These are phyloP conservation scores for Fusarium sp. DNA, from an alignment of 2,329 filamentous ascomycete species.

Conservation along the genomic window DNA sequence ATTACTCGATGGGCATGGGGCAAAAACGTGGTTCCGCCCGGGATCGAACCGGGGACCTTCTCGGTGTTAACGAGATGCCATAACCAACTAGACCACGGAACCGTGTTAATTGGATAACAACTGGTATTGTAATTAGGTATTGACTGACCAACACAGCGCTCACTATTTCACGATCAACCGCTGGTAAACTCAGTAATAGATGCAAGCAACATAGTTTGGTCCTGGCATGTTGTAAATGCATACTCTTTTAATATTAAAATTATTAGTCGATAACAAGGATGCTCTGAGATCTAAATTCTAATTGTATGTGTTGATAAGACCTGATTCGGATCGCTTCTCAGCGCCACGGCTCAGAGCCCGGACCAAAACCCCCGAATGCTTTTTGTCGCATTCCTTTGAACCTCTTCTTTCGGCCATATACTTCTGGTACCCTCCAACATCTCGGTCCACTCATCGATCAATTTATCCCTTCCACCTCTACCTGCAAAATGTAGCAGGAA, in stretches of 20 bases:
- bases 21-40: slow-evolving; percentile 21
- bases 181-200: too few species aligned
- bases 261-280: accelerated
- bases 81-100: slow-evolving; percentile 32
- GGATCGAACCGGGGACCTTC: slow-evolving; percentile 29
- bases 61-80: slow-evolving; percentile 31
- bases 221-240: too few species aligned
- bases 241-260: accelerated
- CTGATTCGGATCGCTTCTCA: too few species aligned
- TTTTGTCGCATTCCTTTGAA: neutral
- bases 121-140: accelerated
- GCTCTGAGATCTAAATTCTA: too few species aligned
- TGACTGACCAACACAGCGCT: too few species aligned
- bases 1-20: accelerated
- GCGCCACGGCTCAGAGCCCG: neutral
- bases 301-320: too few species aligned
- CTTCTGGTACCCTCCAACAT: neutral
- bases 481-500: slow-evolving; percentile 1
- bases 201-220: too few species aligned
- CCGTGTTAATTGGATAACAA: accelerated
- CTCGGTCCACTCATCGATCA: neutral
- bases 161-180: too few species aligned
- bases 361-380: neutral
- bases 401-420: neutral
- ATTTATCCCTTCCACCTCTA: neutral